Evolutionary conservation across 441 rosid genomes (phyloP), one percentile per base, ranked within the genome.

Genomic region (Manihot esculenta): DNA sequence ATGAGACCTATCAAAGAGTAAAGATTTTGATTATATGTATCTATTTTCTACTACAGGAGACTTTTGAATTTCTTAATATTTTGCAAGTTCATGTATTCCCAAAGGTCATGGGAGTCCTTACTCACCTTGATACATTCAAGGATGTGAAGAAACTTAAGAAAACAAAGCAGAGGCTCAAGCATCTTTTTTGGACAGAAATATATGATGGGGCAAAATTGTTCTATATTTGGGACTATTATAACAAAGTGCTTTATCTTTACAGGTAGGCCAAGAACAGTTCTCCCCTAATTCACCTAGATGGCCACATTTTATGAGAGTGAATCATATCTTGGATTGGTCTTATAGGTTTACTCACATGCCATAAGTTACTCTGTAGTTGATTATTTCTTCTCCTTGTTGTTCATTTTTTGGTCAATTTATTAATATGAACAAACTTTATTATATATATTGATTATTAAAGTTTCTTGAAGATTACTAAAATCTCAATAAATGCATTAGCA

Each of bases 241-340:
- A 63, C 63, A 60, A 64, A 69, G 48, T 47, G 15, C 70, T 48
- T 45, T 21, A 30, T 64, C 65, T 30, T 71, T 75, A 55, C 83
- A 95, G 99, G 97, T 91, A 68, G 99, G 99, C 71, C 99, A 95
- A 83, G 98, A 95, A 77, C 99, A 89, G 71, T 95, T 95, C 80
- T 95, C 98, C 62, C 99, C 99, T 49, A 91, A 98, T 80, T 91
- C 99, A 70, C 95, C 97, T 64, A 98, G 99, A 62, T 95, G 99
- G 99, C 99, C 99, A 14, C 89, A 97, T 70, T 95, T 95, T 80
- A 95, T 95, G 98, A 88, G 99, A 84, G 94, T 95, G 78, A 95
- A 95, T 89, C 99, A 98, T 69, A 95, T 95, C 72, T 85, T 95
- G 83, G 99, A 95, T 84, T 95, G 99, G 98, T 95, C 99, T 8